These are phyloP conservation scores for Malania oleifera DNA, from an alignment of 164 flowering plant genomes.

Conservation along the genomic window DNA sequence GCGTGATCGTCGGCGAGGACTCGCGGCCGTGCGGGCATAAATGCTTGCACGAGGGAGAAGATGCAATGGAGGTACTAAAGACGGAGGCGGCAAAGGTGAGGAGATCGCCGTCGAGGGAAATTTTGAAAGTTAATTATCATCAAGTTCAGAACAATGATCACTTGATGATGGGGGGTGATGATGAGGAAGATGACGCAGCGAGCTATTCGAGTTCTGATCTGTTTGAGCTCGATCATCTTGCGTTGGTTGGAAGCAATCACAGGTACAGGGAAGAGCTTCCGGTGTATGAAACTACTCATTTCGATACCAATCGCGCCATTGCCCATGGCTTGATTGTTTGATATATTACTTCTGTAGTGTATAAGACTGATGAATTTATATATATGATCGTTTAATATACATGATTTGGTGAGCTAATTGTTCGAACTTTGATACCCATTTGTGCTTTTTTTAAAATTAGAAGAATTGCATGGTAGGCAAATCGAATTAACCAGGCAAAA, in stretches of 20 bases:
- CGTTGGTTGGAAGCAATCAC: constrained; percentile 11
- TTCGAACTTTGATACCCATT: too few relatives aligned
- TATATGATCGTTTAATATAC: too few relatives aligned
- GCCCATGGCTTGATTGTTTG: constrained; percentile 18
- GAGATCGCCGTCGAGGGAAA: constrained; percentile 25
- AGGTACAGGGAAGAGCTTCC: constrained; percentile 36
- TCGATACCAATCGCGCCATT: constrained; percentile 26
- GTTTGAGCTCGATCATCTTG: constrained; percentile 40
- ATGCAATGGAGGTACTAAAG: neutral
- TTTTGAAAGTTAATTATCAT: constrained; percentile 34
- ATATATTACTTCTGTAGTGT: too few relatives aligned
- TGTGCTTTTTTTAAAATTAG: too few relatives aligned
- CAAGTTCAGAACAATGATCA: constrained; percentile 26
- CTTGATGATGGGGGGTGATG: neutral
- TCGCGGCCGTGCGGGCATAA: constrained; percentile 25
- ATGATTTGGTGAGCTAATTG: too few relatives aligned
- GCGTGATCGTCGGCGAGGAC: constrained; percentile 35
- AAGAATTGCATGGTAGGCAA: too few relatives aligned
- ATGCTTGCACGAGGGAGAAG: constrained; percentile 18
- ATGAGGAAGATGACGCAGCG: constrained; percentile 28
- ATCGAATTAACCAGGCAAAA: too few relatives aligned
- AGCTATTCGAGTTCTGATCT: constrained; percentile 46
- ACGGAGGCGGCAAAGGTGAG: constrained; percentile 16
- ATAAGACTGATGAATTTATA: too few relatives aligned
- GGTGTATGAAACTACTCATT: constrained; percentile 40